These are phyloP conservation scores for Hura crepitans DNA, from an alignment of 441 rosid genomes.

Conservation along the genomic window DNA sequence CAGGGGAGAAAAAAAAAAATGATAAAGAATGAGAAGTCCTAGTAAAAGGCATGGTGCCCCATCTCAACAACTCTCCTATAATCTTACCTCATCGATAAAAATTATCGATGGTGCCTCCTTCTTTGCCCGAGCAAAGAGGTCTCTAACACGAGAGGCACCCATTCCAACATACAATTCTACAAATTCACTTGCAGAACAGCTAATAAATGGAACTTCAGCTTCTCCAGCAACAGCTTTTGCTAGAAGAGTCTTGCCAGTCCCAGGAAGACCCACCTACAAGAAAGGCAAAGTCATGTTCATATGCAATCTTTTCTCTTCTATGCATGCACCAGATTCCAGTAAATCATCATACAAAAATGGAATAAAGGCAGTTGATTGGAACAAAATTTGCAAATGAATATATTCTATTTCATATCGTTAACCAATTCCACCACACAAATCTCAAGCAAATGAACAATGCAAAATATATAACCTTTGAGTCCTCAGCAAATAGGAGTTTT, in stretches of 20 bases:
- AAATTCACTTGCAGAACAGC: slow-evolving; percentile 98
- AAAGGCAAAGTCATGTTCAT: slow-evolving; percentile 23
- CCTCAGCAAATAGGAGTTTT: neutral
- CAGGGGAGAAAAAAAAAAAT: neutral
- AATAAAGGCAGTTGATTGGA: slow-evolving; percentile 1
- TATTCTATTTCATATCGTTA: neutral
- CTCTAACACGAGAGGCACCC: slow-evolving; percentile 98
- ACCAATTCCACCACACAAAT: neutral
- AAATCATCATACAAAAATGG: neutral
- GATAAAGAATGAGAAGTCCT: neutral
- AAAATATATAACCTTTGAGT: neutral
- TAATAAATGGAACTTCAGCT: slow-evolving; percentile 91
- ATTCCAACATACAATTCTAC: slow-evolving; percentile 95
- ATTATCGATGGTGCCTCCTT: slow-evolving; percentile 94
- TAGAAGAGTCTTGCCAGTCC: slow-evolving; percentile 96
- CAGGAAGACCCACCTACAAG: slow-evolving; percentile 95
- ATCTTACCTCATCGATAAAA: slow-evolving; percentile 86
- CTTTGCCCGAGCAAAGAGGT: slow-evolving; percentile 93
- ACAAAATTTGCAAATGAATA: neutral
- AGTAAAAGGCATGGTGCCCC: neutral
- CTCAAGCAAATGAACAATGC: neutral
- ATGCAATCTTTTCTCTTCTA: slow-evolving; percentile 11
- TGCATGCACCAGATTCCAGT: neutral
- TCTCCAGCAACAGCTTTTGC: slow-evolving; percentile 98
- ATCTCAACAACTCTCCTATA: neutral